Base-by-base conservation (phyloP, 208 protist genomes). In the Plasmodiophora brassicae region DNA sequence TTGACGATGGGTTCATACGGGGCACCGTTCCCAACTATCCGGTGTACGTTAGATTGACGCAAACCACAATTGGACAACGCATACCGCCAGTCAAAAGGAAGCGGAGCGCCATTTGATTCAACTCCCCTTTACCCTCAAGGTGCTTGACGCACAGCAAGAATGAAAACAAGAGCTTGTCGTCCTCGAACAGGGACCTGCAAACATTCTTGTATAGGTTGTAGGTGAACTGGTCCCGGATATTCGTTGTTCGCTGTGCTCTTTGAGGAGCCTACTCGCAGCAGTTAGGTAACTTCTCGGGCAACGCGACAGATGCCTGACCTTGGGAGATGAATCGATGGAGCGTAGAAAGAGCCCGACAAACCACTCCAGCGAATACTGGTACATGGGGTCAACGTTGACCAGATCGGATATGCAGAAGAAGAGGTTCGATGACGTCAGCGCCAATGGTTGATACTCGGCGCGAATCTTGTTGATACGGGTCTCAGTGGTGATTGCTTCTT, bases 381-480 rank as follows among this genome's bases (percentile, higher is more conserved):
- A 94, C 92, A 94, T 99, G 36, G 97, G 96, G 91, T 99, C 97
- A 85, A 91, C 94, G 88, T 93, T 93, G 43, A 95, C 92, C 22
- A 99, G 93, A 14, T 96, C 97, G 28, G 97, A 94, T 91, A 97
- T 96, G 93, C 96, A 98, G 93, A 99, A 99, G 93, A 98, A 99
- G 41, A 99, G 93, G 83, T 97, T 95, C 5, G 96, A 95, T 5
- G 95, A 95, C 89, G 97, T 94, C 84, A 92, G 92, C 14, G 97
- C 96, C 78, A 98, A 96, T 14, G 95, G 93, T 35, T 94, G 94
- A 94, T 98, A 99, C 90, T 95, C 92, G 90, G 97, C 94, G 72
- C 97, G 94, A 78, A 96, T 97, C 71, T 93, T 94, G 90, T 98
- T 97, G 91, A 99, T 98, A 87, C 96, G 95, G 84, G 93, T 88